Percentiles rank a stretch among this genome's conserved stretches.
Evolutionary conservation across 2,329 filamentous ascomycete genomes (phyloP).

Genomic region (Botryotinia globosa): DNA sequence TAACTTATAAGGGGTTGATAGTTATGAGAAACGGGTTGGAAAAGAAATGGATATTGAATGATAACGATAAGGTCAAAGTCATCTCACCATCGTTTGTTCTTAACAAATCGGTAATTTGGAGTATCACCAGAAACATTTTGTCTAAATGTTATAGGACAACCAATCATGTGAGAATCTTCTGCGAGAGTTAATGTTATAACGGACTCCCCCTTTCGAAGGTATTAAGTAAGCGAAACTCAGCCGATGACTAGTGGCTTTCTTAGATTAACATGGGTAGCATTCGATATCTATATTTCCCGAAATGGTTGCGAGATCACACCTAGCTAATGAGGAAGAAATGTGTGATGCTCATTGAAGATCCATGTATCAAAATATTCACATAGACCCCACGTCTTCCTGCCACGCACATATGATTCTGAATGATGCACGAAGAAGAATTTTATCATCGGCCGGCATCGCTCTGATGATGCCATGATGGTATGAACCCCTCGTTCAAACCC

Average conservation of each 20-base stretch:
- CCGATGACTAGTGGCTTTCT: not conserved
- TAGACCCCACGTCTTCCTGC: constrained; percentile 3
- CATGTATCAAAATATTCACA: not conserved
- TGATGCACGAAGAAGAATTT: constrained; percentile 10
- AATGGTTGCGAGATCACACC: not conserved
- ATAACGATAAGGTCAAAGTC: not conserved
- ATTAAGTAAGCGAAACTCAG: not conserved
- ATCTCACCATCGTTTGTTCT: not conserved
- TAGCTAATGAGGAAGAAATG: not conserved
- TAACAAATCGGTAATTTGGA: not conserved
- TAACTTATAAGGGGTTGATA: not conserved
- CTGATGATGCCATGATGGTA: not conserved
- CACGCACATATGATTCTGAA: constrained; percentile 3
- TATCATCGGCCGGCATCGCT: constrained; percentile 7
- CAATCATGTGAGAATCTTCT: not conserved
- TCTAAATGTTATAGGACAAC: not conserved
- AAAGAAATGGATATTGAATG: not conserved
- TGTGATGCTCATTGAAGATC: not conserved
- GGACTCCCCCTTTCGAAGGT: constrained; percentile 1
- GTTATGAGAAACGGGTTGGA: not conserved
- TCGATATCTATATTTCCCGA: not conserved
- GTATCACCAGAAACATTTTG: not conserved
- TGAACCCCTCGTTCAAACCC: not conserved
- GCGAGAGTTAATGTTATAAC: not conserved
- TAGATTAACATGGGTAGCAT: not conserved